phyloP scores from a whole-genome alignment of 2,329 filamentous ascomycete genomes.

The Ophiostoma piceae region DNA sequence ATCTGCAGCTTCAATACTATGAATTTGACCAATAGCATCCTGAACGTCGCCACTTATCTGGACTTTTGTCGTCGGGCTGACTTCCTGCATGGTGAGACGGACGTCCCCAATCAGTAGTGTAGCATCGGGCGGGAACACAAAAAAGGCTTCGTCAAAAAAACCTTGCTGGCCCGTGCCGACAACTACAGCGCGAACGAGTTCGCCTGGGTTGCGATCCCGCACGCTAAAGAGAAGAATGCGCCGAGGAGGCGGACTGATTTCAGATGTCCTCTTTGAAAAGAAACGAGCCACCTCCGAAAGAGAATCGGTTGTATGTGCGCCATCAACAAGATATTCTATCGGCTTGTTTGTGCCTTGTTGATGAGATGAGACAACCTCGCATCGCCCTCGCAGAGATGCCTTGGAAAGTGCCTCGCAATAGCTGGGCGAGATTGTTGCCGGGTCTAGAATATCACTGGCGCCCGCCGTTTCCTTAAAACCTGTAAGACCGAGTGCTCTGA shows the following conservation, averaged over 20 bases:
- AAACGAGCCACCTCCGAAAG: slow-evolving; percentile 74
- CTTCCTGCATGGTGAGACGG: neutral
- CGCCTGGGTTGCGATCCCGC: slow-evolving; percentile 53
- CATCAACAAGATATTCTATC: slow-evolving; percentile 77
- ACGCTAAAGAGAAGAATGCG: slow-evolving; percentile 83
- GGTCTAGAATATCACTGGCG: slow-evolving; percentile 59
- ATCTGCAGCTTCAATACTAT: slow-evolving; percentile 33
- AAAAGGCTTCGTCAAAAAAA: slow-evolving; percentile 26
- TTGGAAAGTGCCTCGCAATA: slow-evolving; percentile 61
- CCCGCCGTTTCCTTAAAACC: too few relatives aligned
- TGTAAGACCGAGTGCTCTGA: slow-evolving; percentile 21
- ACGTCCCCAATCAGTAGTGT: neutral
- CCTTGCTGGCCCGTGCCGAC: slow-evolving; percentile 38
- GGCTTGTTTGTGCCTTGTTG: slow-evolving; percentile 54
- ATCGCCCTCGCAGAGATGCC: slow-evolving; percentile 74
- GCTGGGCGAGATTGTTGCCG: slow-evolving; percentile 5
- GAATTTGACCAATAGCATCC: slow-evolving; percentile 48
- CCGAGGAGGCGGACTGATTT: slow-evolving; percentile 30
- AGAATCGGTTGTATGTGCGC: slow-evolving; percentile 88
- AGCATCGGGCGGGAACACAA: slow-evolving; percentile 26
- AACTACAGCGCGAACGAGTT: slow-evolving; percentile 48
- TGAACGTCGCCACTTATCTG: slow-evolving; percentile 50
- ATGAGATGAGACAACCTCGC: slow-evolving; percentile 56
- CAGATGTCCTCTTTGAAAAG: slow-evolving; percentile 48
- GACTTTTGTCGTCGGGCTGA: slow-evolving; percentile 23